Evolutionary conservation across 2,329 filamentous ascomycete species (phyloP).

Genomic region (Xylaria multiplex): DNA sequence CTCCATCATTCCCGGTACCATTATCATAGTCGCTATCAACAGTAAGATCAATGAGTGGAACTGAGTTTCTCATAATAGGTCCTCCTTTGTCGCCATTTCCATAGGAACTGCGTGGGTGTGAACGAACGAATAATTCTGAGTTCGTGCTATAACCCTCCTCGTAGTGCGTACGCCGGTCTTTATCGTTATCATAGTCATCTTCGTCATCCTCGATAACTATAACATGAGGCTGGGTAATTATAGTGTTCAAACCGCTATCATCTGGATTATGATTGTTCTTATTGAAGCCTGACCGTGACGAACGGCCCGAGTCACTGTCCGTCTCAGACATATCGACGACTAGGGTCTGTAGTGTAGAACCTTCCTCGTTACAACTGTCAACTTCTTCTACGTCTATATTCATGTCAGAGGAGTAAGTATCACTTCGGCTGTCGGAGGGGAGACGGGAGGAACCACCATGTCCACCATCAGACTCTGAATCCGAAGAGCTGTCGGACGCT

Average conservation of each 20-base stretch:
- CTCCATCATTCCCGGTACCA: neutral
- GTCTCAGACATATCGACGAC: neutral
- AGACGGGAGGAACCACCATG: neutral
- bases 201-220: slow-evolving; percentile 29
- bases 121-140: slow-evolving; percentile 21
- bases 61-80: neutral
- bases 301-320: neutral
- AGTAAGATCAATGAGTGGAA: slow-evolving; percentile 17
- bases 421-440: neutral
- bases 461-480: slow-evolving; percentile 52
- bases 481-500: slow-evolving; percentile 38
- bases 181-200: neutral
- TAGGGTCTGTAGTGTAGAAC: neutral
- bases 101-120: slow-evolving; percentile 15
- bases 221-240: neutral
- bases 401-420: slow-evolving; percentile 26
- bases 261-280: neutral
- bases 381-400: neutral
- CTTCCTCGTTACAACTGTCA: slow-evolving; percentile 14
- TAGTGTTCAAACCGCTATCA: neutral
- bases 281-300: neutral
- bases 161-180: neutral
- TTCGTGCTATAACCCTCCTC: neutral
- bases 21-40: neutral
- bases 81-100: neutral